phyloP scores from a whole-genome alignment of 2,329 filamentous ascomycete species.

The Penicillium sp. region DNA sequence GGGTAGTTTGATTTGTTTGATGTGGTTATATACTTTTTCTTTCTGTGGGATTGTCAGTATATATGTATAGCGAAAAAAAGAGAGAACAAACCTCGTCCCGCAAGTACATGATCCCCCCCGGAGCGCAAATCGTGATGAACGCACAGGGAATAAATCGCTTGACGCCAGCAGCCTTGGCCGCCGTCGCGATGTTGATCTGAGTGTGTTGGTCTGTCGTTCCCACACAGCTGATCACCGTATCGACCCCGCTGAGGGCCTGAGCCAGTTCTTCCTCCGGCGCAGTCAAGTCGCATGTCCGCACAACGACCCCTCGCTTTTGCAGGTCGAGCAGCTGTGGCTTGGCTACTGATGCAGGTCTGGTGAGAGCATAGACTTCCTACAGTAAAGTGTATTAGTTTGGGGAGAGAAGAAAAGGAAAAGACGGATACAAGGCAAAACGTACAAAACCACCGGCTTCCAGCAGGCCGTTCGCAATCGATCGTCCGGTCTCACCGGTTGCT shows the following conservation, averaged over 20 bases:
- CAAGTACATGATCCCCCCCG: conserved; percentile 32
- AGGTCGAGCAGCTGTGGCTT: conserved; percentile 39
- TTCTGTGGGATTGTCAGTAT: conserved; percentile 30
- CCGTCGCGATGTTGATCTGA: conserved; percentile 40
- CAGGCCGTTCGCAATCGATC: conserved; percentile 24
- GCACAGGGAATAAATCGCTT: conserved; percentile 47
- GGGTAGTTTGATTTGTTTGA: conserved; percentile 42
- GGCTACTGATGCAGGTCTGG: conserved; percentile 38
- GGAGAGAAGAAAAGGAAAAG: neutral
- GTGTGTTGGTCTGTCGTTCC: conserved; percentile 19
- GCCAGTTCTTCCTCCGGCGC: conserved; percentile 7
- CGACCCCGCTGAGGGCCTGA: conserved; percentile 24
- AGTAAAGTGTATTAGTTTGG: neutral
- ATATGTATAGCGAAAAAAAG: too few species aligned
- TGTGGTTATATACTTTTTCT: conserved; percentile 43
- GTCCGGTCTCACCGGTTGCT: conserved; percentile 26
- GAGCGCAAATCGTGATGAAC: conserved; percentile 38
- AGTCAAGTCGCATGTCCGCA: conserved; percentile 22
- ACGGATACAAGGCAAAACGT: conserved; percentile 2
- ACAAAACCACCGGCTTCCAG: conserved; percentile 20
- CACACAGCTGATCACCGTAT: conserved; percentile 41
- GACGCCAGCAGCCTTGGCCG: conserved; percentile 43
- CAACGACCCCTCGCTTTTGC: conserved; percentile 31
- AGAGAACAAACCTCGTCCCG: conserved; percentile 25
- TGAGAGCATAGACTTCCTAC: conserved; percentile 43